Percentiles rank a stretch among this genome's conserved stretches.
These are phyloP conservation scores for Nicotiana benthamiana DNA, from an alignment of 257 asterid genomes.

Conservation along the genomic window DNA sequence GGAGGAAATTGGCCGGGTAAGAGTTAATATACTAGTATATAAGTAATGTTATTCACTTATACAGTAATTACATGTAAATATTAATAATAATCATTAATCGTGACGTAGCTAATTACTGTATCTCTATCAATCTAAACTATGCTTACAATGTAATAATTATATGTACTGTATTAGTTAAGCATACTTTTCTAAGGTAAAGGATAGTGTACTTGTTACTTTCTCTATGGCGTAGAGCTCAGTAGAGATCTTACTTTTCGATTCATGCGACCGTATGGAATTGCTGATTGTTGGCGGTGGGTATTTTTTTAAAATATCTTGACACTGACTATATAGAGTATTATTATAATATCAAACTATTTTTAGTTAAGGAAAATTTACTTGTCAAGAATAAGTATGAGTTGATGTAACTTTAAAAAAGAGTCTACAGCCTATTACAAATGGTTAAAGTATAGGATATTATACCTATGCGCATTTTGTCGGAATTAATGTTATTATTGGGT, in stretches of 20 bases:
- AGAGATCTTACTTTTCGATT: conserved; percentile 4
- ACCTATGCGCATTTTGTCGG: no score
- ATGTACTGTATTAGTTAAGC: neutral
- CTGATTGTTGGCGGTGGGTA: neutral
- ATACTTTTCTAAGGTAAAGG: neutral
- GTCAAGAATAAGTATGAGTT: neutral
- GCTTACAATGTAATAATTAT: no score
- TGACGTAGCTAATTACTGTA: no score
- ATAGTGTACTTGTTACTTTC: neutral
- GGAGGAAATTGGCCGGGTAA: conserved; percentile 75
- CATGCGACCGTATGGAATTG: conserved; percentile 11
- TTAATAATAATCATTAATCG: no score
- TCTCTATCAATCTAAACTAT: no score
- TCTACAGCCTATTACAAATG: neutral
- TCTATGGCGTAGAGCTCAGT: neutral
- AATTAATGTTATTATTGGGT: no score
- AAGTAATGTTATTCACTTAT: no score
- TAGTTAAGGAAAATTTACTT: neutral
- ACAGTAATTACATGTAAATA: no score
- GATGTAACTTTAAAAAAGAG: neutral
- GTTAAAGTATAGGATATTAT: neutral
- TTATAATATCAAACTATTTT: neutral
- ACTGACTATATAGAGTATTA: neutral
- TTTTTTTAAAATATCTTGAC: neutral
- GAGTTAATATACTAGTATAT: neutral